phyloP scores from a whole-genome alignment of 306 rosid species.

The Citrullus amarus region DNA sequence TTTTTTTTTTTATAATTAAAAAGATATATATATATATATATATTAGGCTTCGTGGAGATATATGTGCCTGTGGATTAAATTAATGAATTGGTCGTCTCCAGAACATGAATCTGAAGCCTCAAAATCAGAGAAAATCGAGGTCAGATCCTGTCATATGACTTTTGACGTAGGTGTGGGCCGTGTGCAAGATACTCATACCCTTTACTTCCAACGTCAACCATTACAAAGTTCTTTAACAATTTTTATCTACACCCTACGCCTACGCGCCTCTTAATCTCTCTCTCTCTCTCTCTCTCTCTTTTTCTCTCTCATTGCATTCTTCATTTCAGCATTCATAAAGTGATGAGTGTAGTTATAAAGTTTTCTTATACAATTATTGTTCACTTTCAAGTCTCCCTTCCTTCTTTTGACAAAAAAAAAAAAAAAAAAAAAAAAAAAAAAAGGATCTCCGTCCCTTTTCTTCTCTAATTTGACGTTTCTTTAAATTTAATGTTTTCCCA shows the following conservation, averaged over 20 bases:
- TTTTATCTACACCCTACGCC: not conserved
- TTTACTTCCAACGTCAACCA: not conserved
- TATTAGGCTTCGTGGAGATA: not conserved
- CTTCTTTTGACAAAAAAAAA: no score
- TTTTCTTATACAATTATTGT: not conserved
- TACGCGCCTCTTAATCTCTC: not conserved
- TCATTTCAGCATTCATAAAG: not conserved
- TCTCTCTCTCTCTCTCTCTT: not conserved
- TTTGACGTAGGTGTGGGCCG: not conserved
- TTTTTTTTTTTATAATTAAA: no score
- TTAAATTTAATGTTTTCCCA: no score
- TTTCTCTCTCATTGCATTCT: not conserved
- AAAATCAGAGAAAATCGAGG: conserved; percentile 3
- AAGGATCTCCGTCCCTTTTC: no score
- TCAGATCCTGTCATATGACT: not conserved
- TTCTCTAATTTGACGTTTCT: not conserved
- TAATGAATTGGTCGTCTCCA: not conserved
- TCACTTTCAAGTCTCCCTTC: not conserved
- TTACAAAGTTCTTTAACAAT: not conserved
- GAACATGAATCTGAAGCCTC: not conserved
- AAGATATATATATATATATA: no score
- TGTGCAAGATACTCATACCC: not conserved
- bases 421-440: no score
- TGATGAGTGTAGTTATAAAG: not conserved
- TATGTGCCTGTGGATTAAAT: not conserved